Evolutionary conservation across 2,329 filamentous ascomycete species (phyloP), one percentile per base, ranked within the genome.

Genomic region (Aureobasidium uvarum): DNA sequence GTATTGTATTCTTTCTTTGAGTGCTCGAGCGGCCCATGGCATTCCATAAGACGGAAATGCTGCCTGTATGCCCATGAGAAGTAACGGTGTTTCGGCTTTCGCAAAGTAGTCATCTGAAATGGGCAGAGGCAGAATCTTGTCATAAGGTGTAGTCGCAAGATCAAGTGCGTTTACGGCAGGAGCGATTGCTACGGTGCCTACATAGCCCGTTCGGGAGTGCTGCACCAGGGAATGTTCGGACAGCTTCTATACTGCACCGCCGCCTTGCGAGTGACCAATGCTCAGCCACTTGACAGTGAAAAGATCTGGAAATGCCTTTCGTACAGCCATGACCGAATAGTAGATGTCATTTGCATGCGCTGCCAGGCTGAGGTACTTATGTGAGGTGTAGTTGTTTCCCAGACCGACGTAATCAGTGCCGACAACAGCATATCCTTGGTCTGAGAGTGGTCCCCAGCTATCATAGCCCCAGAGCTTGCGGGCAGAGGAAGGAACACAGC

Each of bases 231-330:
- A 31, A 54, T 54, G 51, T 14, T 54, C 51, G 10, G 51, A 33
- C 18, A 54, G 33, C 33, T 54, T 54, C 51, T 31, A 54, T n/a
- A 54, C 51, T 31, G 51, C 51, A 38, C 51, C 51, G n/a, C 51
- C 51, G 28, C 51, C 51, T 31, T 54, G 51, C 3, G 51, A 54
- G 18, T 54, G 31, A 14, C 51, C 51, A 10, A 54, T 38, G 11
- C 51, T 54, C 51, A 54, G 38, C 51, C 51, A 54, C 18, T 54
- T 54, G 51, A 10, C 51, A 11, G 14, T 39, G 33, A 54, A 54
- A 2, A 54, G 25, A 20, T 23, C 31, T 6, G 51, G 51, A 14
- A 54, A 54, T 11, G 18, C 31, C 5, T 54, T 54, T 3, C 51
- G 51, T 6, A 31, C 31, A 20, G 51, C 51, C 20, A 13, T 13